Percentiles rank a stretch among this genome's conserved stretches.
phyloP scores from a whole-genome alignment of 2,329 filamentous ascomycete species.

The Cladosporium sp. region DNA sequence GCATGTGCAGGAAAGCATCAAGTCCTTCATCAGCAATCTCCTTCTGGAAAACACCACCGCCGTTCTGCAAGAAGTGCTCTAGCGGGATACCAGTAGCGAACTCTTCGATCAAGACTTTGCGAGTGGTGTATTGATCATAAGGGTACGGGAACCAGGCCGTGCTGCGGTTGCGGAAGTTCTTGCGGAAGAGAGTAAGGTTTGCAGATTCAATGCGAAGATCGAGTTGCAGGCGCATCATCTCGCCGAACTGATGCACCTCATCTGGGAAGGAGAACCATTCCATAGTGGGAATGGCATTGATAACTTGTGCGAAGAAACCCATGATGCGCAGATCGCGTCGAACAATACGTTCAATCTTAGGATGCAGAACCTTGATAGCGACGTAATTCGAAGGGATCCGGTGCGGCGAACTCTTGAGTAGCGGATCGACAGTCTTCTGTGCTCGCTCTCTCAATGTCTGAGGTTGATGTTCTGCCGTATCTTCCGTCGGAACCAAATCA shows the following conservation, averaged over 20 bases:
- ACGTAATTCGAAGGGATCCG: constrained; percentile 89
- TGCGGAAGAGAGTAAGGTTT: constrained; percentile 83
- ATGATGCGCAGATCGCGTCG: constrained; percentile 92
- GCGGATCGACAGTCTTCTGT: constrained; percentile 76
- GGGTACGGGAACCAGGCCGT: constrained; percentile 98
- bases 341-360: constrained; percentile 83
- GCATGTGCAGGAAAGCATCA: constrained; percentile 93
- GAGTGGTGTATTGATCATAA: constrained; percentile 87
- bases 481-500: constrained; percentile 66
- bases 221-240: constrained; percentile 98
- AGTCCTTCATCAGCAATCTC: constrained; percentile 94
- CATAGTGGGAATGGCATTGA: constrained; percentile 89
- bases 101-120: constrained; percentile 90
- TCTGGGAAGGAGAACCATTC: constrained; percentile 97
- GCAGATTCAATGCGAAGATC: constrained; percentile 93
- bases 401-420: constrained; percentile 83
- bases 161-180: constrained; percentile 83
- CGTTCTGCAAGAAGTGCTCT: constrained; percentile 84
- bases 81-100: constrained; percentile 94
- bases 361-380: constrained; percentile 93
- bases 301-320: constrained; percentile 79
- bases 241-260: constrained; percentile 89
- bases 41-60: constrained; percentile 87
- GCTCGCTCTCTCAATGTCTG: constrained; percentile 68
- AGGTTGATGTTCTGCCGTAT: constrained; percentile 55